phyloP scores from a whole-genome alignment of 148 eudicot genomes.

The Salicornia ramosissima region DNA sequence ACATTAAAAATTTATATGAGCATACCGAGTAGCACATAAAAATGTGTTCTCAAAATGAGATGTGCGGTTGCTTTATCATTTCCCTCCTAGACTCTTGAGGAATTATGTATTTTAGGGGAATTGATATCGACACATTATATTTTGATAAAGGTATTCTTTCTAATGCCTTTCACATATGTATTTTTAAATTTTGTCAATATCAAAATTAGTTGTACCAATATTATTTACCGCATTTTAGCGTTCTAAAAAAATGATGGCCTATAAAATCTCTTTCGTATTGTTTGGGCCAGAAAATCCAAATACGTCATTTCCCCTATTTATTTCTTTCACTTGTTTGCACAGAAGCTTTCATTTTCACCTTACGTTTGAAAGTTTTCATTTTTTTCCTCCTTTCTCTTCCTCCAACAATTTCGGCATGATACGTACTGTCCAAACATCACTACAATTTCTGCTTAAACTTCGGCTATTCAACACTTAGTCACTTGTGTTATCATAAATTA shows the following conservation, averaged over 20 bases:
- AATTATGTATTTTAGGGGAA: too few species aligned
- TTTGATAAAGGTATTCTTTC: too few species aligned
- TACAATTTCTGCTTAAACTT: slow-evolving; percentile 9
- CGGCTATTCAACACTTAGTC: background rate
- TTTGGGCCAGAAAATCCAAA: background rate
- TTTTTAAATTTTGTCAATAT: too few species aligned
- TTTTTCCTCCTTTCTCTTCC: background rate
- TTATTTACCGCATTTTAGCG: background rate
- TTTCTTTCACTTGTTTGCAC: slow-evolving; percentile 6
- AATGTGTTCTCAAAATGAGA: too few species aligned
- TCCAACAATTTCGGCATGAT: slow-evolving; percentile 14
- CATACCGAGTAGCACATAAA: too few species aligned
- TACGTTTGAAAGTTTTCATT: background rate
- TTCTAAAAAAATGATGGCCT: background rate
- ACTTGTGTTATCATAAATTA: background rate
- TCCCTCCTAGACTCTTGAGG: too few species aligned
- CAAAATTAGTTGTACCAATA: too few species aligned
- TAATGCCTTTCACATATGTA: too few species aligned
- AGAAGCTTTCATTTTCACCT: slow-evolving; percentile 3
- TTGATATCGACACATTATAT: too few species aligned
- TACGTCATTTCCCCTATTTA: slow-evolving; percentile 10
- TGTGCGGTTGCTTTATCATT: too few species aligned
- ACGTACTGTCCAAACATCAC: background rate
- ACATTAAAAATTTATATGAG: too few species aligned
- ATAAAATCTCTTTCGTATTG: background rate